phyloP scores from a whole-genome alignment of 2,329 filamentous ascomycete species.

The Fusarium nygamai region DNA sequence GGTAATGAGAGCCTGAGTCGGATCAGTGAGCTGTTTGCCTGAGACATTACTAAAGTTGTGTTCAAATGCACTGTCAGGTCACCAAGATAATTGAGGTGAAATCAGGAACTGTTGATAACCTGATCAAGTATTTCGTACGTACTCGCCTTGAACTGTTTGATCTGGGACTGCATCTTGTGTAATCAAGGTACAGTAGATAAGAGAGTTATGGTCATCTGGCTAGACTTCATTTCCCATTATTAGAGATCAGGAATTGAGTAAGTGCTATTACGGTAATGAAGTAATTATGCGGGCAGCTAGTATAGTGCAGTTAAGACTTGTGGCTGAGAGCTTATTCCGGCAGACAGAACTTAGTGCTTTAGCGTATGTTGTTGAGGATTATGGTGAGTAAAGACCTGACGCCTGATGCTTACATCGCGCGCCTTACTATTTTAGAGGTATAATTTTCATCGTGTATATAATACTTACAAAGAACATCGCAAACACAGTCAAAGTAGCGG shows the following conservation, averaged over 20 bases:
- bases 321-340: no score
- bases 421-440: no score
- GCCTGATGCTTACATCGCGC: no score
- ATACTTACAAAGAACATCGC: not conserved
- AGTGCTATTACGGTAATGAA: fast-evolving
- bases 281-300: not conserved
- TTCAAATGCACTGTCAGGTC: fast-evolving
- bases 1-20: fast-evolving
- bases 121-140: fast-evolving
- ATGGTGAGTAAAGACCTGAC: not conserved
- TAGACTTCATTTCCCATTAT: fast-evolving
- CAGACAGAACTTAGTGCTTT: no score
- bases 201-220: not conserved
- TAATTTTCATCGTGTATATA: not conserved
- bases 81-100: fast-evolving
- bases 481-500: not conserved
- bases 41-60: fast-evolving
- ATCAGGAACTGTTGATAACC: fast-evolving
- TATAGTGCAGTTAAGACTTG: no score
- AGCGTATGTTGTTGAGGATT: not conserved
- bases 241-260: fast-evolving
- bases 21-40: not conserved
- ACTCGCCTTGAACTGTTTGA: fast-evolving
- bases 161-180: no score
- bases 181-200: fast-evolving